Conservation (phyloP, 345 rosid genomes). For the Mallotus nudiflorus region DNA sequence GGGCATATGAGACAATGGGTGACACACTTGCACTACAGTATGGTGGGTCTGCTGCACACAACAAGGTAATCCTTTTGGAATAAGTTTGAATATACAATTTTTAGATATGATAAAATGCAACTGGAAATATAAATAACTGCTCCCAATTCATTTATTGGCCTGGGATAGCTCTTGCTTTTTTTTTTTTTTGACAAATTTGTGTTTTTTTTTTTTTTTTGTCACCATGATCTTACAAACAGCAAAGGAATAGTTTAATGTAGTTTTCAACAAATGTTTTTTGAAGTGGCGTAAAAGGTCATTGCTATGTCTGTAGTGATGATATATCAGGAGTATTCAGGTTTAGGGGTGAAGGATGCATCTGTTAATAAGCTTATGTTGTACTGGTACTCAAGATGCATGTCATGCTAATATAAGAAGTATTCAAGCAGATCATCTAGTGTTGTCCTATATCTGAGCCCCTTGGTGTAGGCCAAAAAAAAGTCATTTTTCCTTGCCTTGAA, state of each 20-base stretch:
- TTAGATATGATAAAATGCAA: neutral
- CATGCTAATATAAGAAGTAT: too few species aligned
- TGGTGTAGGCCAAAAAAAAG: neutral
- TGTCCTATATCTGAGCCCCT: neutral
- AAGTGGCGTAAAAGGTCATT: too few species aligned
- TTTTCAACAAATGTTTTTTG: too few species aligned
- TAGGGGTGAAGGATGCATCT: too few species aligned
- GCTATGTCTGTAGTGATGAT: too few species aligned
- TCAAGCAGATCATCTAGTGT: too few species aligned
- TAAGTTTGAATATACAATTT: neutral
- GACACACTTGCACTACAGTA: conserved; percentile 94
- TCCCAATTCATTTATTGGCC: neutral
- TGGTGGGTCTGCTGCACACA: conserved; percentile 99
- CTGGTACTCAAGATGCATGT: too few species aligned
- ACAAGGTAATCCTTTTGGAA: conserved; percentile 57
- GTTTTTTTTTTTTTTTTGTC: too few species aligned
- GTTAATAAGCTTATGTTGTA: too few species aligned
- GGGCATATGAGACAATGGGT: conserved; percentile 86
- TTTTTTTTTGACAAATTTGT: neutral
- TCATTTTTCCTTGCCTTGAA: neutral
- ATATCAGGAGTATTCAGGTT: too few species aligned
- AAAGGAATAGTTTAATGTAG: too few species aligned
- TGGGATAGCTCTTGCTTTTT: neutral
- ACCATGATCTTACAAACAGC: neutral
- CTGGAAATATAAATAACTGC: neutral